Base-by-base conservation (phyloP, 345 rosid species). In the Populus ilicifolia region DNA sequence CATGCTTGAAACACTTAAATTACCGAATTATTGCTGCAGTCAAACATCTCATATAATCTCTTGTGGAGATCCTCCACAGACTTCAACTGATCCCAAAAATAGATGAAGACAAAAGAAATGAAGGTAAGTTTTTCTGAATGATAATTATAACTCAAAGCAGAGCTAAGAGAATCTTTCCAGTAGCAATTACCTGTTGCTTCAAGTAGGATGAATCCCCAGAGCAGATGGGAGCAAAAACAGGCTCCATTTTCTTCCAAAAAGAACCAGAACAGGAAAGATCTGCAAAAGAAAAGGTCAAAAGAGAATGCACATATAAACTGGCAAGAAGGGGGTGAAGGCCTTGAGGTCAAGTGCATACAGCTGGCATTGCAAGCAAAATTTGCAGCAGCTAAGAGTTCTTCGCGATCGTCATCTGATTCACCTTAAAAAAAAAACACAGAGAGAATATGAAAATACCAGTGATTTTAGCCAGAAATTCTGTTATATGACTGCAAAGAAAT, bases 231-330 rank as follows among this genome's bases (percentile, higher is more conserved):
- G 84, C 79, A 85, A 88, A 89, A 68, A 68, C 9, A 5, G 70
- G 74, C 72, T 86, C 93, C 78, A 86, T 70, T 65, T 81, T 78
- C 85, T 88, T 89, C 93, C 90, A 88, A 79, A 89, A 85, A 35
- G 81, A 41, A 75, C 81, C 80, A 73, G 87, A 82, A 79, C 88
- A 85, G 61, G 82, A 80, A 76, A 77, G 80, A 86, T 83, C 93
- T 89, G 78, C 71, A 80, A 74, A 70, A 83, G 65, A 30, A 61
- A 36, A 70, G 12, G 50, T 56, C 61, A 61, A 35, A 12, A n/a
- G 5, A 61, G 17, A 48, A 63, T 25, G n/a, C 46, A 10, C 67
- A 36, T 10, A 23, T 17, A 27, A 54, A 46, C 35, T 12, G 67
- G 33, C 48, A 23, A 3, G 21, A 52, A 59, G 64, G 20, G 21